Evolutionary conservation across 202 grass and related monocot species (phyloP).

Genomic region (Setaria viridis): DNA sequence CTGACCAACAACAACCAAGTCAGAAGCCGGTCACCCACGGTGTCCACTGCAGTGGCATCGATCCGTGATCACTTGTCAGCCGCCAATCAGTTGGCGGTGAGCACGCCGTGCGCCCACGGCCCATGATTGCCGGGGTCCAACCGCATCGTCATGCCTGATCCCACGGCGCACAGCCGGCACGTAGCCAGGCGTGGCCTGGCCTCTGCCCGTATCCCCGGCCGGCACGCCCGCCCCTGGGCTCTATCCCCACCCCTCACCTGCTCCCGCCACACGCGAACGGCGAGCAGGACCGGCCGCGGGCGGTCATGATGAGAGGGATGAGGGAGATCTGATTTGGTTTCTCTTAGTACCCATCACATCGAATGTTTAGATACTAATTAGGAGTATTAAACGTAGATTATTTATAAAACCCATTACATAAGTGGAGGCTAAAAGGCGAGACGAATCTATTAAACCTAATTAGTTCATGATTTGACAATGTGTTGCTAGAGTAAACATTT

Average conservation of each 20-base stretch:
- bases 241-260: not conserved
- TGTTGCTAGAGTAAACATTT: too few relatives aligned
- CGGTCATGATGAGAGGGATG: not conserved
- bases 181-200: not conserved
- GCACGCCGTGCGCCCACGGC: conserved; percentile 7
- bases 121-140: not conserved
- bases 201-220: not conserved
- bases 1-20: too few relatives aligned
- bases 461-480: too few relatives aligned
- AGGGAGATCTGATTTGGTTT: too few relatives aligned
- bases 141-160: not conserved
- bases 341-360: too few relatives aligned
- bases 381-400: too few relatives aligned
- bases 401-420: too few relatives aligned
- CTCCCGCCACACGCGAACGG: conserved; percentile 7
- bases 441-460: too few relatives aligned
- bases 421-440: too few relatives aligned
- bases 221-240: not conserved
- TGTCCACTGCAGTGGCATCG: too few relatives aligned
- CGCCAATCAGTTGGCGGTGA: not conserved
- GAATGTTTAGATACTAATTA: too few relatives aligned
- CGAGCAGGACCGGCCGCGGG: not conserved
- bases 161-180: not conserved
- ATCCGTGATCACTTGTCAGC: not conserved
- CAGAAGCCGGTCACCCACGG: too few relatives aligned